A percentile compares a stretch with the other conserved stretches of the same genome.
Conservation (phyloP, 345 rosid species). For the Citrus hindsii region DNA sequence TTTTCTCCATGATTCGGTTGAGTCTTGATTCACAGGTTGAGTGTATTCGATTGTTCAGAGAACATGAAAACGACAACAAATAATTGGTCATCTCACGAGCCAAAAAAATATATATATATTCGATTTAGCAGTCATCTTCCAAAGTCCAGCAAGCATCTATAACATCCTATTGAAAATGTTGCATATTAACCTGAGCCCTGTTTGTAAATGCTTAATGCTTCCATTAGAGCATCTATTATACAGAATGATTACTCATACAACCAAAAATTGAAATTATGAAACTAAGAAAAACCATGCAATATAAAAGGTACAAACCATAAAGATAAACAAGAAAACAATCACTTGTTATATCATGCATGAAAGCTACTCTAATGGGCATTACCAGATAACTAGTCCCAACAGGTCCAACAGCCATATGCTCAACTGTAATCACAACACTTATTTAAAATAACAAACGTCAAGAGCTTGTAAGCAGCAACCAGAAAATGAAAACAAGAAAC, state of each 20-base stretch:
- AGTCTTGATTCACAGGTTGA: too few species aligned
- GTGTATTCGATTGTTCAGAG: too few species aligned
- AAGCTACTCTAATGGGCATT: neutral
- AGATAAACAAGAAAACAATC: neutral
- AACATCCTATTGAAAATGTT: neutral
- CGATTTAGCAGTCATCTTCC: neutral
- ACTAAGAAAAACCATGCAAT: too few species aligned
- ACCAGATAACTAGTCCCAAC: neutral
- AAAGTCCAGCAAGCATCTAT: neutral
- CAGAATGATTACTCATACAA: too few species aligned
- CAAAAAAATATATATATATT: too few species aligned
- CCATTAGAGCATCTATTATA: neutral
- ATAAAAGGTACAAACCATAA: neutral
- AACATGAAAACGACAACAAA: too few species aligned
- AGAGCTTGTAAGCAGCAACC: neutral
- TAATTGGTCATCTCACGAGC: neutral
- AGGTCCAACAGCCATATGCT: neutral
- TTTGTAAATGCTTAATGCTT: neutral
- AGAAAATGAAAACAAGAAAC: neutral
- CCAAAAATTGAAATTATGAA: too few species aligned
- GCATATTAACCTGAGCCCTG: neutral
- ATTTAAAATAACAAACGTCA: neutral
- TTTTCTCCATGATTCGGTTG: too few species aligned
- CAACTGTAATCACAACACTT: neutral
- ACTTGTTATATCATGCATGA: neutral